Base-by-base conservation (phyloP, 1,284 basidiomycete species). In the Sanghuangporus baumii region DNA sequence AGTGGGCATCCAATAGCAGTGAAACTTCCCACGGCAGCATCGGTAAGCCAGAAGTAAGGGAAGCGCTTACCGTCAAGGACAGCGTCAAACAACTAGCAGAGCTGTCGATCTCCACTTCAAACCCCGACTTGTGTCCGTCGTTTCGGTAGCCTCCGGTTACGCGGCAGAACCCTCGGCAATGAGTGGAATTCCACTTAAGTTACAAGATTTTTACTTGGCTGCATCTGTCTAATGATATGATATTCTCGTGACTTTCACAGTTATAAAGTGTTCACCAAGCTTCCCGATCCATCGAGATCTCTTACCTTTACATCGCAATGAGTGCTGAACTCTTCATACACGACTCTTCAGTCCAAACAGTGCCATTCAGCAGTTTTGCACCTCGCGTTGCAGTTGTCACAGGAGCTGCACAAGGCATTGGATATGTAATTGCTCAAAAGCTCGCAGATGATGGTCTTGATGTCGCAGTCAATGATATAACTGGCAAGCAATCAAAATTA, bases 401-500 rank as follows among this genome's bases (percentile, higher is more conserved):
- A n/a, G 62, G 62, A 18, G 46, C 38, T 14, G 59, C 62, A 72
- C 26, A 78, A 62, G 67, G 67, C 9, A 67, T 68, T 43, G 67
- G 67, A 23, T 50, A 61, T 9, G 65, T 60, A 12, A 62, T 67
- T 26, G 66, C 63, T 36, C 43, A 60, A 16, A 60, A 63, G 4
- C 50, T 68, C 9, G 65, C 67, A 23, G 37, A 59, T 34, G 67
- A 68, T 55, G 67, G 67, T 2, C 62, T 66, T 56, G 60, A 59
- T 41, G 57, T 68, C 14, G 63, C 61, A 18, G 18, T 68, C n/a
- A 67, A 65, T 57, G 67, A 69, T 47, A 48, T 57, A n/a, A n/a
- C 56, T 31, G 20, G 20, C 46, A 60, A 50, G n/a, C 57, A 59
- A 9, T 14, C 16, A 6, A 9, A 48, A 57, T 46, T 56, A 7